These are phyloP conservation scores for Phlyctochytrium planicorne DNA, from an alignment of 192 early-diverging fungal species.

Conservation along the genomic window DNA sequence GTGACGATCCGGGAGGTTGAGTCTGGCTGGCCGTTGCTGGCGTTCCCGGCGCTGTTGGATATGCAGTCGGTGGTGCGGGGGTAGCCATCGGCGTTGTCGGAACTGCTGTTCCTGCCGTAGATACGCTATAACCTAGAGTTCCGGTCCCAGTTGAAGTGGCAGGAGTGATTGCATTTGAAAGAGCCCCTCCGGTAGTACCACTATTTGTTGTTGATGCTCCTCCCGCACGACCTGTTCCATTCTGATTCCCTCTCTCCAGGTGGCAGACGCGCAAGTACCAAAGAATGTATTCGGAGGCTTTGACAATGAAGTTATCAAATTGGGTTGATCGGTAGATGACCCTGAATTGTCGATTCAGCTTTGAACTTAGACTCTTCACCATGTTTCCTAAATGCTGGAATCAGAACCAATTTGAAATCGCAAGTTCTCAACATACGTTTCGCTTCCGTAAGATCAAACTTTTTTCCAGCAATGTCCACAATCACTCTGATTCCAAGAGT, in stretches of 20 bases:
- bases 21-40: background rate
- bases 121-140: background rate
- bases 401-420: background rate
- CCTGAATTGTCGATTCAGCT: constrained; percentile 22
- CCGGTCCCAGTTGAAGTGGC: background rate
- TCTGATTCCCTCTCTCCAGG: constrained; percentile 4
- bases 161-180: background rate
- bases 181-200: too few relatives aligned
- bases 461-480: constrained; percentile 28
- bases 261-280: constrained; percentile 9
- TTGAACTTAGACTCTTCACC: background rate
- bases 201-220: background rate
- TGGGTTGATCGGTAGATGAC: constrained; percentile 26
- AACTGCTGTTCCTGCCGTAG: constrained; percentile 17
- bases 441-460: constrained; percentile 27
- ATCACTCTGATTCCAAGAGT: background rate
- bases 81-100: background rate
- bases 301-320: constrained; percentile 35
- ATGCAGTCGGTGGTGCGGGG: background rate
- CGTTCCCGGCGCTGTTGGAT: constrained; percentile 4
- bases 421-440: constrained; percentile 26
- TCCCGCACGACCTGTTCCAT: background rate
- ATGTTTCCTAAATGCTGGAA: background rate
- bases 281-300: constrained; percentile 24
- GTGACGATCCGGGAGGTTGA: background rate